phyloP scores from a whole-genome alignment of 805 yeast genomes.

The Kazachstania kunashirensis region DNA sequence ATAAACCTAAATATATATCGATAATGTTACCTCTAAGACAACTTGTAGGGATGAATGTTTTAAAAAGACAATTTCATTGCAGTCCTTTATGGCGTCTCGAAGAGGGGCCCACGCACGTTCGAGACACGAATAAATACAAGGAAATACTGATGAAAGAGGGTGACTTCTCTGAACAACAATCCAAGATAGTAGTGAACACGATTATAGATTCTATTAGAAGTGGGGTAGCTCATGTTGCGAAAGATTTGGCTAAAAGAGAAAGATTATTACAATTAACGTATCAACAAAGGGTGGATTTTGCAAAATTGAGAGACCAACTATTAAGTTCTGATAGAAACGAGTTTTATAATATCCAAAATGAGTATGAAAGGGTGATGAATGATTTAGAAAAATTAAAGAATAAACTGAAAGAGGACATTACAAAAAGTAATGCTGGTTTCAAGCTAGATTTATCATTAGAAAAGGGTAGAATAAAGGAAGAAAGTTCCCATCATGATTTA shows the following conservation, averaged over 20 bases:
- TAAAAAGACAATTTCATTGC: constrained; percentile 8
- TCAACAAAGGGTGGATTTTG: constrained; percentile 94
- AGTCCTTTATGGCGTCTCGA: constrained; percentile 4
- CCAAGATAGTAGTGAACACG: constrained; percentile 67
- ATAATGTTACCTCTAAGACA: not conserved
- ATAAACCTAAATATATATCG: no score
- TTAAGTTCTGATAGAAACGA: constrained; percentile 83
- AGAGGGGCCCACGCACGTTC: constrained; percentile 36
- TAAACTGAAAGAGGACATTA: constrained; percentile 80
- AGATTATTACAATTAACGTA: constrained; percentile 75
- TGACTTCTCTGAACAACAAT: constrained; percentile 68
- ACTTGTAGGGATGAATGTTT: not conserved
- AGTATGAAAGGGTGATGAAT: constrained; percentile 73
- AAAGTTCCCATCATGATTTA: constrained; percentile 82
- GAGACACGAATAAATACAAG: constrained; percentile 66
- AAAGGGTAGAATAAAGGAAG: constrained; percentile 92
- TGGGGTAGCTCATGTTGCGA: constrained; percentile 64
- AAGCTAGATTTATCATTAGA: constrained; percentile 85
- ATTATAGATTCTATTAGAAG: constrained; percentile 69
- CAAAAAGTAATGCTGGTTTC: constrained; percentile 82
- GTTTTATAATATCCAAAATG: constrained; percentile 69
- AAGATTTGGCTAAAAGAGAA: constrained; percentile 77
- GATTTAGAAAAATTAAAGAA: constrained; percentile 83
- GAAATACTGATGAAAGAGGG: constrained; percentile 48
- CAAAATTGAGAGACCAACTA: constrained; percentile 84